Percentiles rank a stretch among this genome's conserved stretches.
phyloP scores from a whole-genome alignment of 139 green algal species.

The Chlamydomonas sp. region DNA sequence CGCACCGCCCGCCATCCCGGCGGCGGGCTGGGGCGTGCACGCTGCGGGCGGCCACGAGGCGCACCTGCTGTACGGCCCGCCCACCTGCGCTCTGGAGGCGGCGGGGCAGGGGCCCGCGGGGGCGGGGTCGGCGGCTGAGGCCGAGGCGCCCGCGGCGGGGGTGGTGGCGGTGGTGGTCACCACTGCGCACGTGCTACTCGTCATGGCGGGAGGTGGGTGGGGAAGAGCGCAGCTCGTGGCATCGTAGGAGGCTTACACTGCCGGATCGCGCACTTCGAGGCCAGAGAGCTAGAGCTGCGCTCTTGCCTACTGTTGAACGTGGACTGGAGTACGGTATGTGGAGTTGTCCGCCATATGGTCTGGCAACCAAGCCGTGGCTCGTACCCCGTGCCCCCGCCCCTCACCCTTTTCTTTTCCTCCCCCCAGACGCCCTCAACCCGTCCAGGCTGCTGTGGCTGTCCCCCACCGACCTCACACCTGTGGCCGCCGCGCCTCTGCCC shows the following conservation, averaged over 20 bases:
- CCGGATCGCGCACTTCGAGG: no score
- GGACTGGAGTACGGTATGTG: no score
- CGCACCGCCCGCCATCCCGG: slow-evolving; percentile 7
- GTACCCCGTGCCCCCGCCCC: neutral
- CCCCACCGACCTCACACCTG: neutral
- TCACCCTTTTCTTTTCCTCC: neutral
- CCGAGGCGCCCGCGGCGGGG: neutral
- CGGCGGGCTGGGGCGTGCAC: slow-evolving; percentile 1
- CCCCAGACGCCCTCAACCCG: neutral
- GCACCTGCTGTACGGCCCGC: slow-evolving; percentile 15
- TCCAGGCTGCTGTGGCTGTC: slow-evolving; percentile 19
- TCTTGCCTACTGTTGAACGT: no score
- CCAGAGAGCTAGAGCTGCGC: no score
- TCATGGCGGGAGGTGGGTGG: slow-evolving; percentile 32
- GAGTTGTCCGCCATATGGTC: no score
- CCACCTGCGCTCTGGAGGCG: neutral
- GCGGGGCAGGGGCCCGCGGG: neutral
- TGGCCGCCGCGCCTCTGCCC: slow-evolving; percentile 2
- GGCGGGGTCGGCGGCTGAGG: neutral
- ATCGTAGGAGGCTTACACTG: neutral
- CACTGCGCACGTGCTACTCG: slow-evolving; percentile 9
- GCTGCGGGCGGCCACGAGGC: slow-evolving; percentile 3
- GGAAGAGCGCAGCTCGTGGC: neutral
- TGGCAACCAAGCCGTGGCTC: no score
- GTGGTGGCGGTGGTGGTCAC: slow-evolving; percentile 10